phyloP scores from a whole-genome alignment of 371 early-diverging fungal species.

The Amoeboaphelidium occidentale region DNA sequence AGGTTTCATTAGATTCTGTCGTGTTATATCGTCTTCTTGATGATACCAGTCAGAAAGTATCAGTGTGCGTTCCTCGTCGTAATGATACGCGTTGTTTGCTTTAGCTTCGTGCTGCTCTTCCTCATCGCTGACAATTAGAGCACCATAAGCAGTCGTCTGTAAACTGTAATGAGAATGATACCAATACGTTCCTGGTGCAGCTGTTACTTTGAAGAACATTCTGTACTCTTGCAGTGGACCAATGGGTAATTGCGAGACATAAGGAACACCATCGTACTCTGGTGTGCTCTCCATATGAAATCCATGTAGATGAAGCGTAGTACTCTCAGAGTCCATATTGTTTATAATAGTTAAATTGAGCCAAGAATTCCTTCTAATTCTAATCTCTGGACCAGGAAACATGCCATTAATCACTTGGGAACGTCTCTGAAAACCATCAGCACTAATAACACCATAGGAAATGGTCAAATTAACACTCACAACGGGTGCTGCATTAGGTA shows the following conservation, averaged over 20 bases:
- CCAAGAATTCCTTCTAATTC: constrained; percentile 12
- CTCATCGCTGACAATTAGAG: constrained; percentile 18
- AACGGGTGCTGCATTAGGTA: too few species aligned
- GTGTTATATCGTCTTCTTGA: constrained; percentile 2
- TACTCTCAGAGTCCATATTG: constrained; percentile 4
- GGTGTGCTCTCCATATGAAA: background rate
- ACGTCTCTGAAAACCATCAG: background rate
- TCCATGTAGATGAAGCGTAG: constrained; percentile 1
- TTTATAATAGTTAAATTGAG: constrained; percentile 16
- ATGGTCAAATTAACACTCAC: background rate
- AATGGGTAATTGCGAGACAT: background rate
- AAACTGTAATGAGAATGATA: constrained; percentile 6
- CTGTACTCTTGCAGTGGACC: background rate
- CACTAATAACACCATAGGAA: background rate
- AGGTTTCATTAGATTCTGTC: background rate
- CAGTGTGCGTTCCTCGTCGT: constrained; percentile 18
- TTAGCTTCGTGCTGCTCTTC: constrained; percentile 5
- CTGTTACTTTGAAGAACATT: background rate
- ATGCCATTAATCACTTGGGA: constrained; percentile 11
- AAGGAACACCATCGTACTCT: background rate
- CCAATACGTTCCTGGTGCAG: background rate
- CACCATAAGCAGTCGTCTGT: constrained; percentile 11
- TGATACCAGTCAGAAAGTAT: constrained; percentile 22
- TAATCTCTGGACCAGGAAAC: constrained; percentile 18
- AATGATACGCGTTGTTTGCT: constrained; percentile 2